Conservation (phyloP, 2,329 filamentous ascomycete species). For the Phaeophleospora eucalypticola region DNA sequence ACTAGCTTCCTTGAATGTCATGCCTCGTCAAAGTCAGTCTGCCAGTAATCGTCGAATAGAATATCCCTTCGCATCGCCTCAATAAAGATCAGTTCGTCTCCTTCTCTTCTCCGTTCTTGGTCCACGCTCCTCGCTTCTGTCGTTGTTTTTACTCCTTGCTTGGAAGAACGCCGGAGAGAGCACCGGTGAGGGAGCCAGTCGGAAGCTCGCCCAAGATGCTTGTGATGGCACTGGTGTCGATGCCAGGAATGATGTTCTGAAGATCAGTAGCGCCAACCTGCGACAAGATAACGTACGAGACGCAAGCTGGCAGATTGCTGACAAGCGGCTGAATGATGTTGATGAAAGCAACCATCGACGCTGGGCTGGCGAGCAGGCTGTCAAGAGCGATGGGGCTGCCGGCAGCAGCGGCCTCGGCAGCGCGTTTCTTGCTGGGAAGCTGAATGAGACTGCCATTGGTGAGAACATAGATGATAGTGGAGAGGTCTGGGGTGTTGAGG, state of each 20-base stretch:
- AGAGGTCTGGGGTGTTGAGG: constrained; percentile 12
- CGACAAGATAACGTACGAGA: constrained; percentile 9
- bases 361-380: constrained; percentile 9
- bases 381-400: constrained; percentile 3
- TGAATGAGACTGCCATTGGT: not conserved
- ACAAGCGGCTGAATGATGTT: constrained; percentile 2
- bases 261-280: constrained; percentile 7
- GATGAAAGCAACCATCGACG: constrained; percentile 5
- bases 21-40: no score
- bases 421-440: not conserved
- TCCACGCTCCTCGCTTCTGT: no score
- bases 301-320: constrained; percentile 4
- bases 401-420: not conserved
- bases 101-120: no score
- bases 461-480: constrained; percentile 8
- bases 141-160: constrained; percentile 1
- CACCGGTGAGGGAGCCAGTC: not conserved
- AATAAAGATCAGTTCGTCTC: no score
- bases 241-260: constrained; percentile 3
- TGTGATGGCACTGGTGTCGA: constrained; percentile 1
- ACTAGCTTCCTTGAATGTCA: no score
- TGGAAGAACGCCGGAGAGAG: not conserved
- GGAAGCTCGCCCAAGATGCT: constrained; percentile 1
- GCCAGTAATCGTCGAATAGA: no score
- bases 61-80: no score